phyloP scores from a whole-genome alignment of 129 eudicot genomes.

The Mikania micrantha region DNA sequence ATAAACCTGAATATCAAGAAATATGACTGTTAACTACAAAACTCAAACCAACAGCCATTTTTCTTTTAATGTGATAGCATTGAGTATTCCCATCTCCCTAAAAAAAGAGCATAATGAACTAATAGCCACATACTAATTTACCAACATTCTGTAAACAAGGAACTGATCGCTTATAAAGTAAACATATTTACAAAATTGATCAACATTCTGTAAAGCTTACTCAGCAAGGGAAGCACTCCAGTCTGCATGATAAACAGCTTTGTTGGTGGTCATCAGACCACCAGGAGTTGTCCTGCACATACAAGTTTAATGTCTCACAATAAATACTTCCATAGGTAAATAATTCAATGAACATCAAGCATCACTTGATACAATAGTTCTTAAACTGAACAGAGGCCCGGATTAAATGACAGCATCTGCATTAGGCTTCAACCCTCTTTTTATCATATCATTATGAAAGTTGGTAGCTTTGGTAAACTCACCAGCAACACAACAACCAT shows the following conservation, averaged over 20 bases:
- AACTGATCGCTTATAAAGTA: neutral
- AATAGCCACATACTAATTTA: neutral
- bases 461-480: slow-evolving; percentile 55
- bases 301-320: neutral
- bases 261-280: slow-evolving; percentile 2
- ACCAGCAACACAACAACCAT: slow-evolving; percentile 66
- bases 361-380: slow-evolving; percentile 4
- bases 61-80: neutral
- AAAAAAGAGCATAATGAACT: neutral
- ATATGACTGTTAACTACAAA: neutral
- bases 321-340: neutral
- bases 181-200: neutral
- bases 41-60: neutral
- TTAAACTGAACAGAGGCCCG: slow-evolving; percentile 4
- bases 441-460: slow-evolving; percentile 67
- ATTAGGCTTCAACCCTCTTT: slow-evolving; percentile 52
- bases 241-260: neutral
- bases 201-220: neutral
- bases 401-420: neutral
- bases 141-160: neutral
- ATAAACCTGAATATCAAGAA: neutral
- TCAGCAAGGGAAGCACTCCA: slow-evolving; percentile 11
- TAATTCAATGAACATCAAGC: neutral
- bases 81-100: neutral
- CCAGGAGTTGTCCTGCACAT: neutral